These are phyloP conservation scores for Crithidia expoeki DNA, from an alignment of 208 protist species.

Conservation along the genomic window DNA sequence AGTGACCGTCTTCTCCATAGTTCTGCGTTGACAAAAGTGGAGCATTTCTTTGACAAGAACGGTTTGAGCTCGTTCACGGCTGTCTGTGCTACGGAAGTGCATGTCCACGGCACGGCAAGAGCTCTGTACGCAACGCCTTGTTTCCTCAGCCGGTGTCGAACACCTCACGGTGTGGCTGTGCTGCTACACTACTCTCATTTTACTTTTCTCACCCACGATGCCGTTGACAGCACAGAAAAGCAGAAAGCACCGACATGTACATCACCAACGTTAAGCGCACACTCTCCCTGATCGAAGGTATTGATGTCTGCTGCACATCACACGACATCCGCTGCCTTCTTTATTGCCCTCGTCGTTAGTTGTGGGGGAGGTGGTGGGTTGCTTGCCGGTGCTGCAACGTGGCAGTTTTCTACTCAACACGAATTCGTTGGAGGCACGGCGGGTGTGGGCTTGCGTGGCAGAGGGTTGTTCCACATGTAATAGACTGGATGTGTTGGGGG, in stretches of 20 bases:
- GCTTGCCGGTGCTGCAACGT: slow-evolving; percentile 6
- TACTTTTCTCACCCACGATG: not conserved
- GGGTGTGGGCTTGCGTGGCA: not conserved
- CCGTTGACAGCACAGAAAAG: not conserved
- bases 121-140: not conserved
- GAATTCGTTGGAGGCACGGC: slow-evolving; percentile 12
- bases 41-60: too few species aligned
- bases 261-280: too few species aligned
- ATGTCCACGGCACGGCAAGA: slow-evolving; percentile 1
- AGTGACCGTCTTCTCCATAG: too few species aligned
- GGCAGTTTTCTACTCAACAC: not conserved
- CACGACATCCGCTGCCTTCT: not conserved
- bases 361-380: slow-evolving; percentile 19
- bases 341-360: not conserved
- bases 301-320: too few species aligned
- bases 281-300: too few species aligned
- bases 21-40: too few species aligned
- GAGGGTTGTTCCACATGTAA: not conserved
- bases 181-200: not conserved
- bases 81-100: not conserved
- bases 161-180: not conserved
- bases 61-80: not conserved
- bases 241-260: not conserved
- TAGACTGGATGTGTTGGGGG: not conserved
- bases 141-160: slow-evolving; percentile 2